Conservation (phyloP, 176 grass and related monocot species). For the Metroxylon sagu region DNA sequence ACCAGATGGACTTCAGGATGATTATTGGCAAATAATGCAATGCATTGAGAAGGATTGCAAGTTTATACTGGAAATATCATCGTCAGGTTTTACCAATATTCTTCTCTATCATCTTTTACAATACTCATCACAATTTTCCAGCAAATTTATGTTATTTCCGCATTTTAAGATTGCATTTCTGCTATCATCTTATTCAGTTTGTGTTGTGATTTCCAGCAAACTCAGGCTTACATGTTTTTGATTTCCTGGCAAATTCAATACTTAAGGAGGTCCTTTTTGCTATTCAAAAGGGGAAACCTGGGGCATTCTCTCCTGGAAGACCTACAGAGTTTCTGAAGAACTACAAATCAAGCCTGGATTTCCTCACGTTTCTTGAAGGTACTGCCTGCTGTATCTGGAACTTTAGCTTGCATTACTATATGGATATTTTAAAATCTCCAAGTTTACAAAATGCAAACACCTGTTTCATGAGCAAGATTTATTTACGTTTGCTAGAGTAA, state of each 20-base stretch:
- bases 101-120: too few species aligned
- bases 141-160: too few species aligned
- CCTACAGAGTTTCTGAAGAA: constrained; percentile 88
- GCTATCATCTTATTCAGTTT: constrained; percentile 1
- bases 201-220: constrained; percentile 51
- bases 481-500: too few species aligned
- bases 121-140: too few species aligned
- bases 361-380: constrained; percentile 99
- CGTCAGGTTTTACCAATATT: constrained; percentile 33
- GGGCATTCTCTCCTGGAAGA: constrained; percentile 88
- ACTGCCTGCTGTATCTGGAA: constrained; percentile 1
- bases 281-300: constrained; percentile 84
- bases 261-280: constrained; percentile 83
- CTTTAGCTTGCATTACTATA: too few species aligned
- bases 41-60: constrained; percentile 87
- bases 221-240: constrained; percentile 96
- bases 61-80: constrained; percentile 95
- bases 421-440: too few species aligned
- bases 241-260: constrained; percentile 96
- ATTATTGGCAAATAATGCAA: constrained; percentile 74
- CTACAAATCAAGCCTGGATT: constrained; percentile 74
- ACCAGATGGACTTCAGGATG: constrained; percentile 59
- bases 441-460: too few species aligned
- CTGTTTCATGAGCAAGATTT: too few species aligned
- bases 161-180: too few species aligned